A percentile compares a stretch with the other conserved stretches of the same genome.
Evolutionary conservation across 139 green algal species (phyloP).

Genomic region (Picochlorum costavermella): DNA sequence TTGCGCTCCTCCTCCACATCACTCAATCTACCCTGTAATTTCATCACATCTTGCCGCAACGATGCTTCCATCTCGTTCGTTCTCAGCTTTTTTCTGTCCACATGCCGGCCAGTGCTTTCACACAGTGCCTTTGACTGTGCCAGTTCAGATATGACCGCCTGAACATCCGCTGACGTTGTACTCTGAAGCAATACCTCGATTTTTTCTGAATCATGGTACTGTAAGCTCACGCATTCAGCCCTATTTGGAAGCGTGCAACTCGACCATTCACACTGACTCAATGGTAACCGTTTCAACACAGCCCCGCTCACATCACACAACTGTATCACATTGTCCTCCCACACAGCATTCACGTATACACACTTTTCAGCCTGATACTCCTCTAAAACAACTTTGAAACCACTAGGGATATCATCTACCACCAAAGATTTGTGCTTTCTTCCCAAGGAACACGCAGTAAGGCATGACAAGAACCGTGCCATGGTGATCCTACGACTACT

Average conservation of each 20-base stretch:
- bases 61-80: not conserved
- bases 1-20: not conserved
- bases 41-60: not conserved
- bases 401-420: not conserved
- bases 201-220: not conserved
- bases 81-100: not conserved
- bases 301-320: not conserved
- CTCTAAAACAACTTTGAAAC: not conserved
- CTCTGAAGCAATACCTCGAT: constrained; percentile 16
- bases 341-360: not conserved
- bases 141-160: too few species aligned
- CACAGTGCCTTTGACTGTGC: too few species aligned
- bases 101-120: too few species aligned
- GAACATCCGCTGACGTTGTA: too few species aligned
- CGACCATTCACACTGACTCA: constrained; percentile 5
- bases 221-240: constrained; percentile 11
- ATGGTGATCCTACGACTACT: too few species aligned
- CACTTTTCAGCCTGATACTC: not conserved
- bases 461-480: not conserved
- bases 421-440: not conserved
- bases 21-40: not conserved
- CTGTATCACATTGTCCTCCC: not conserved
- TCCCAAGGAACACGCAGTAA: not conserved
- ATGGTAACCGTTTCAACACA: constrained; percentile 5
- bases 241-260: constrained; percentile 9